Evolutionary conservation across 352 stramenopile species (phyloP).

Genomic region (Phytopythium helicoides): DNA sequence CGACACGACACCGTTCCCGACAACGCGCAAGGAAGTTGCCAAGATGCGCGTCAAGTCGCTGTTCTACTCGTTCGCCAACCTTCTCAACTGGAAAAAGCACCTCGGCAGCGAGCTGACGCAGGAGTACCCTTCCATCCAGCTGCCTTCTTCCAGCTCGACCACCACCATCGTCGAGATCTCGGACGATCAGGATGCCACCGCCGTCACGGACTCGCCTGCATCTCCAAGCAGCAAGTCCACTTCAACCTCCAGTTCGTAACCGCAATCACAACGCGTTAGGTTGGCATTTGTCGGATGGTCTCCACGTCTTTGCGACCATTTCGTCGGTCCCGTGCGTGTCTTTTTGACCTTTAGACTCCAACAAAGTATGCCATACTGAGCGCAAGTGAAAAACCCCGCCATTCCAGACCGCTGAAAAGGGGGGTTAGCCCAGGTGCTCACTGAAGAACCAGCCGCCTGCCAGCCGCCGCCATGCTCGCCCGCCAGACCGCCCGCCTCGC

Average conservation of each 20-base stretch:
- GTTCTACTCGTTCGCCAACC: slow-evolving; percentile 57
- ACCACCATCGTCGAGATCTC: neutral
- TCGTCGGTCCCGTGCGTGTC: neutral
- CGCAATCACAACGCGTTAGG: neutral
- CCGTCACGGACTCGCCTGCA: neutral
- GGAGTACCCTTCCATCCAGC: slow-evolving; percentile 38
- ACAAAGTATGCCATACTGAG: too few species aligned
- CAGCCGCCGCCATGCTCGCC: slow-evolving; percentile 37
- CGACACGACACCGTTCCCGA: slow-evolving; percentile 81
- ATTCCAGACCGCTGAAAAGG: neutral
- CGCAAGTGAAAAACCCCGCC: too few species aligned
- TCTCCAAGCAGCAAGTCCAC: slow-evolving; percentile 1
- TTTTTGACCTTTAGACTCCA: neutral
- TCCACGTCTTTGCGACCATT: slow-evolving; percentile 2
- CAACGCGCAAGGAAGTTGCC: slow-evolving; percentile 56
- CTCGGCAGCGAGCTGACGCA: slow-evolving; percentile 74
- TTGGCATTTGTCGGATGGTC: too few species aligned
- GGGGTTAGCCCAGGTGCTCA: too few species aligned
- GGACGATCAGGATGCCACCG: neutral
- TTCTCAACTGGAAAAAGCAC: slow-evolving; percentile 79
- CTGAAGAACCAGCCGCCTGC: neutral
- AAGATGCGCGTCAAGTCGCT: slow-evolving; percentile 83
- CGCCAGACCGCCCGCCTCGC: slow-evolving; percentile 41
- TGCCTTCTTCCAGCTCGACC: too few species aligned
- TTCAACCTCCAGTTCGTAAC: neutral